Percentiles rank a stretch among this genome's conserved stretches.
These are phyloP conservation scores for Boletus subcaerulescens DNA, from an alignment of 768 basidiomycete species.

Conservation along the genomic window DNA sequence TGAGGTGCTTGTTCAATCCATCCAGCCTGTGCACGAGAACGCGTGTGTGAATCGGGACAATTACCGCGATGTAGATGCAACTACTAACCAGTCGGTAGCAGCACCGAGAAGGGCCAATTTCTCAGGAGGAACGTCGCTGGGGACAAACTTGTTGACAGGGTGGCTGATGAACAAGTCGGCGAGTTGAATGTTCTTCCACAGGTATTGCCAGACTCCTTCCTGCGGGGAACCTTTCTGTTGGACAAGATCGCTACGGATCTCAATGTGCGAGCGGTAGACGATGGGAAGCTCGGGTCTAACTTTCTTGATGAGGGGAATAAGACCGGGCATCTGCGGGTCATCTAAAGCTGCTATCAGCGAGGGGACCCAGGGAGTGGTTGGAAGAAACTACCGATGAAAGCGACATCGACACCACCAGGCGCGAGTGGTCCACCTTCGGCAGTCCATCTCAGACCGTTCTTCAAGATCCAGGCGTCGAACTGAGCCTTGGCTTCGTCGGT, in stretches of 20 bases:
- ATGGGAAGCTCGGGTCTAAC: slow-evolving; percentile 83
- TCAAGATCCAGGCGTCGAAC: slow-evolving; percentile 86
- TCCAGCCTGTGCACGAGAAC: slow-evolving; percentile 58
- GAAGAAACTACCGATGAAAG: slow-evolving; percentile 68
- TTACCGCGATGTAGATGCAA: slow-evolving; percentile 15
- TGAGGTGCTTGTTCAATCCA: slow-evolving; percentile 89
- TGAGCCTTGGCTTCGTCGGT: slow-evolving; percentile 73
- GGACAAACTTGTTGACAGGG: slow-evolving; percentile 93
- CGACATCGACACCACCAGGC: slow-evolving; percentile 79
- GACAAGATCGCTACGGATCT: slow-evolving; percentile 85
- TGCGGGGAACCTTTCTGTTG: slow-evolving; percentile 81
- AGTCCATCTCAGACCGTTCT: slow-evolving; percentile 88
- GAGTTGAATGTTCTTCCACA: slow-evolving; percentile 88
- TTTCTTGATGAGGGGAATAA: slow-evolving; percentile 90
- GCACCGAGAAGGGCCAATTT: slow-evolving; percentile 76
- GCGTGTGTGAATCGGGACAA: not conserved
- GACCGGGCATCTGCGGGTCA: slow-evolving; percentile 91
- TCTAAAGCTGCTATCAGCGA: slow-evolving; percentile 39
- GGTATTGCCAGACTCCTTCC: slow-evolving; percentile 90
- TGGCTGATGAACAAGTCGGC: slow-evolving; percentile 93
- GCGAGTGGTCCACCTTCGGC: slow-evolving; percentile 82
- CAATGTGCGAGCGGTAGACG: slow-evolving; percentile 93
- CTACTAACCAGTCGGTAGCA: slow-evolving; percentile 76
- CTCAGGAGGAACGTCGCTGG: slow-evolving; percentile 72
- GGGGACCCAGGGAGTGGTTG: not conserved